Percentiles rank a stretch among this genome's conserved stretches.
Conservation (phyloP, 2,329 filamentous ascomycete genomes). For the Teratosphaeria epicoccoides region DNA sequence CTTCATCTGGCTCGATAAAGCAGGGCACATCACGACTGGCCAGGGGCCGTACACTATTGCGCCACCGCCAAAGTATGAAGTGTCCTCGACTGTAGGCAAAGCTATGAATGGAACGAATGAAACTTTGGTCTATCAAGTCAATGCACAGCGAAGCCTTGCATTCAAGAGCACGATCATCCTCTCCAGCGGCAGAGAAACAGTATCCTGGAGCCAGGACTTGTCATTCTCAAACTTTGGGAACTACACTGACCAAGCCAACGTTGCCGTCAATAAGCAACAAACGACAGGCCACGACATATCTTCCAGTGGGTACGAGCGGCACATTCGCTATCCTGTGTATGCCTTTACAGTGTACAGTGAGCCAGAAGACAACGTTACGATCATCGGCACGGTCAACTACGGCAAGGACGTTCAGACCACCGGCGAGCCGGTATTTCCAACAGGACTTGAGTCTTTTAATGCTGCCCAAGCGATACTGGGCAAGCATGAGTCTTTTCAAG, state of each 20-base stretch:
- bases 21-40: constrained; percentile 40
- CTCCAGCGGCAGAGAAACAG: constrained; percentile 32
- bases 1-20: constrained; percentile 60
- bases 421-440: constrained; percentile 46
- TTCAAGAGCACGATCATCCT: constrained; percentile 45
- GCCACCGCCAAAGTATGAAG: constrained; percentile 37
- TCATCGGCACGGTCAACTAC: constrained; percentile 39
- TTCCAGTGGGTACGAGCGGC: constrained; percentile 28
- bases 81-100: constrained; percentile 41
- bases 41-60: constrained; percentile 31
- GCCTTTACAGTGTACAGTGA: constrained; percentile 43
- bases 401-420: constrained; percentile 38
- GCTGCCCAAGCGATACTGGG: constrained; percentile 3
- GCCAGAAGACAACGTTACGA: constrained; percentile 32
- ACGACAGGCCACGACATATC: constrained; percentile 41
- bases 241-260: constrained; percentile 44
- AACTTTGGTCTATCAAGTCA: constrained; percentile 44
- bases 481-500: constrained; percentile 21
- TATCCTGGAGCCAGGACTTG: constrained; percentile 50
- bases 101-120: constrained; percentile 45
- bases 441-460: constrained; percentile 49
- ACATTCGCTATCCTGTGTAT: constrained; percentile 51
- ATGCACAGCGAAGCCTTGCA: constrained; percentile 45
- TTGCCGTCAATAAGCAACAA: constrained; percentile 43
- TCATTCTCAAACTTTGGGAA: constrained; percentile 45